Base-by-base conservation (phyloP, 176 grass and related monocot species). In the Cocos nucifera region DNA sequence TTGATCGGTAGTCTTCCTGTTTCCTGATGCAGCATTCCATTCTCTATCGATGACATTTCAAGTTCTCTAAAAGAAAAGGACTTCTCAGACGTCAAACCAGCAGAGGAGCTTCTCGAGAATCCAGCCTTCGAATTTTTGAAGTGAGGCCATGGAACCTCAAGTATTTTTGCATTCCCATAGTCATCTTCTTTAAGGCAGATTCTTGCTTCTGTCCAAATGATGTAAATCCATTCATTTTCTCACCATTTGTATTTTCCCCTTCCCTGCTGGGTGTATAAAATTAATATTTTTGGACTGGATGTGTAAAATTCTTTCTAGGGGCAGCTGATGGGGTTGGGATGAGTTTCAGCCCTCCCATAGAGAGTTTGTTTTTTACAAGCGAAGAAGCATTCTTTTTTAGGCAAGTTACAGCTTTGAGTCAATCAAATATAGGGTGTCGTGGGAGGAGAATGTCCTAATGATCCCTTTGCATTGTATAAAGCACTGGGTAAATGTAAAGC, bases 111-210 rank as follows among this genome's bases (percentile, higher is more conserved):
- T 59, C 63, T 85, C 22, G 79, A 91, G 76, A 85, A 91, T 69
- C 84, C 84, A 0, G 81, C 84, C 76, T 98, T 98, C 87, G 84
- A 92, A 69, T 98, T 97, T 92, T 98, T 92, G 83, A 88, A 98
- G 67, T 98, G 87, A 78, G 83, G 65, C 78, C 77, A 51, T 32
- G 73, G 62, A 66, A 61, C 69, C 65, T 74, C 51, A 69, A 69
- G 78, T 65, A 57, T 32, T 48, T 69, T 39, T 68, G 57, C 53
- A 17, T 44, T 44, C 35, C 8, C 35, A 39, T 39, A 44, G 10
- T 44, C 53, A 63, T 65, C 62, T 64, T 54, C 63, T 75, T 75
- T 64, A 59, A 67, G 44, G 21, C 74, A 82, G 58, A 82, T 69
- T 53, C 69, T 94, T 73, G 39, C 58, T 56, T 75, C 8, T 4